Evolutionary conservation across 2,329 filamentous ascomycete genomes (phyloP).

Genomic region (Fusarium sp.): DNA sequence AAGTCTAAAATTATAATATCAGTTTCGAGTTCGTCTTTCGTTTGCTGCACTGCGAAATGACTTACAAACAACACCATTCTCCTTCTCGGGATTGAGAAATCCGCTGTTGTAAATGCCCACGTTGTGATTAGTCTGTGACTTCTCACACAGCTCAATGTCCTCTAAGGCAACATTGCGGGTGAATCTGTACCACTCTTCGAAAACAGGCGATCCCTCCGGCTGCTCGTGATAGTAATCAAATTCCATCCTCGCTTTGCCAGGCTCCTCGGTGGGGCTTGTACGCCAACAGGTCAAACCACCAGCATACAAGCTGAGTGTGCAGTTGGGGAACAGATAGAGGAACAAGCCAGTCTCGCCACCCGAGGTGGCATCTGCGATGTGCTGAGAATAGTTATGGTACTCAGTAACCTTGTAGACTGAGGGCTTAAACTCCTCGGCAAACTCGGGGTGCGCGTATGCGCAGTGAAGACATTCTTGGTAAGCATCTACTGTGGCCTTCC

Average conservation of each 20-base stretch:
- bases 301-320: constrained; percentile 67
- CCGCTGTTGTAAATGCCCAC: constrained; percentile 65
- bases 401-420: constrained; percentile 66
- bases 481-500: constrained; percentile 34
- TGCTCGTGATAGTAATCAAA: constrained; percentile 68
- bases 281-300: constrained; percentile 68
- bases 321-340: constrained; percentile 67
- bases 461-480: constrained; percentile 65
- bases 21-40: not conserved
- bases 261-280: constrained; percentile 62
- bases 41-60: not conserved
- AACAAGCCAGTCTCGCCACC: constrained; percentile 64
- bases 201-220: constrained; percentile 58
- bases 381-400: constrained; percentile 65
- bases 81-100: constrained; percentile 65
- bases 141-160: constrained; percentile 68
- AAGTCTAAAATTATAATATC: constrained; percentile 16
- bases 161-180: constrained; percentile 66
- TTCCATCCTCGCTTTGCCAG: constrained; percentile 64
- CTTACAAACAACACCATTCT: constrained; percentile 59
- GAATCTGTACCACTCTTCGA: constrained; percentile 67
- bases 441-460: constrained; percentile 67
- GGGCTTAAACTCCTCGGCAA: constrained; percentile 64
- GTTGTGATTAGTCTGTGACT: constrained; percentile 64
- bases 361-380: constrained; percentile 60